Conservation (phyloP, 2,329 filamentous ascomycete genomes). For the Aspergillus ochraceoroseus region DNA sequence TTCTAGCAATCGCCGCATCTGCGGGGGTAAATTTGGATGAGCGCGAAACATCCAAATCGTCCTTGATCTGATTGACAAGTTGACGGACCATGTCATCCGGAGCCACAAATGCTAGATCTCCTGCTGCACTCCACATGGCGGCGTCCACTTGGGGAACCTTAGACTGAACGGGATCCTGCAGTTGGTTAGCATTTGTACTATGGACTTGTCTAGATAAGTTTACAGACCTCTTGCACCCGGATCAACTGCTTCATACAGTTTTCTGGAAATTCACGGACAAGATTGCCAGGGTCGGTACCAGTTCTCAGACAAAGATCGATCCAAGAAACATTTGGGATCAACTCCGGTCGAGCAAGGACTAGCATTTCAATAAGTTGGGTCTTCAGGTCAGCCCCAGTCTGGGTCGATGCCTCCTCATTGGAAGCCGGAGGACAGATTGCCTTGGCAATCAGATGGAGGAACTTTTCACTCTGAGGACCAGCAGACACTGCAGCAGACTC, state of each 20-base stretch:
- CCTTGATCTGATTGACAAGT: constrained; percentile 66
- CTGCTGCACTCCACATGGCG: constrained; percentile 78
- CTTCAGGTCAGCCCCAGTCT: constrained; percentile 52
- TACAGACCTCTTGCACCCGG: constrained; percentile 52
- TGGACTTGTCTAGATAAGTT: not conserved
- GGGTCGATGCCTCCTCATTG: constrained; percentile 22
- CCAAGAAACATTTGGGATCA: constrained; percentile 78
- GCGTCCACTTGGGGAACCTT: constrained; percentile 44
- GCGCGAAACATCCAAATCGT: constrained; percentile 67
- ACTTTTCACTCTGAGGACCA: constrained; percentile 59
- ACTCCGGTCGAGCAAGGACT: constrained; percentile 69
- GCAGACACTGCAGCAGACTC: constrained; percentile 65
- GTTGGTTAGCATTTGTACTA: constrained; percentile 1
- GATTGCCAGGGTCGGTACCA: constrained; percentile 72
- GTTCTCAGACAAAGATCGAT: constrained; percentile 79
- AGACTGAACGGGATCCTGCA: constrained; percentile 33
- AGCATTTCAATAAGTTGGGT: constrained; percentile 70
- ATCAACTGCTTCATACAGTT: constrained; percentile 65
- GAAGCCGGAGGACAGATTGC: constrained; percentile 38
- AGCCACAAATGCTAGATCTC: constrained; percentile 88
- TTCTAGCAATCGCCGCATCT: constrained; percentile 89
- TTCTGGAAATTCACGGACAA: constrained; percentile 62
- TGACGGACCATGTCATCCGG: constrained; percentile 73
- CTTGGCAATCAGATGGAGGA: constrained; percentile 55
- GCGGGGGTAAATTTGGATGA: constrained; percentile 71